Evolutionary conservation across 768 basidiomycete genomes (phyloP).

Genomic region (Termitomyces sp.): DNA sequence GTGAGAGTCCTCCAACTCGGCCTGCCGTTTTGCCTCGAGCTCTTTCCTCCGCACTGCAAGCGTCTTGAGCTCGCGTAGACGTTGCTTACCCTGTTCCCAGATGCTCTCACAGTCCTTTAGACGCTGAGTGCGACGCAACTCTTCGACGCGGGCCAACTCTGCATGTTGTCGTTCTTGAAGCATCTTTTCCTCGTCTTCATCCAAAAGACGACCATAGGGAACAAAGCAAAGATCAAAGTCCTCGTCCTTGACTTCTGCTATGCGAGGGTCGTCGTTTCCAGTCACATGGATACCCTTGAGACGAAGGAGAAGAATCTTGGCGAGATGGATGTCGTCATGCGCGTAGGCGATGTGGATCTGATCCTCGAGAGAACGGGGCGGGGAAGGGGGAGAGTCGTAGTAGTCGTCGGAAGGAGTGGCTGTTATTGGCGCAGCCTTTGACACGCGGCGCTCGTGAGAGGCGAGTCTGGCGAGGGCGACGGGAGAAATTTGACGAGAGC

Average conservation of each 20-base stretch:
- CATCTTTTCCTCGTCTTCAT: slow-evolving; percentile 37
- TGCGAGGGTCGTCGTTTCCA: slow-evolving; percentile 56
- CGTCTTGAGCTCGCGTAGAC: slow-evolving; percentile 33
- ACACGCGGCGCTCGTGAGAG: slow-evolving; percentile 32
- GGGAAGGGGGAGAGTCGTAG: slow-evolving; percentile 40
- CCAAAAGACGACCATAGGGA: slow-evolving; percentile 34
- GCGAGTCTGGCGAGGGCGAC: slow-evolving; percentile 39
- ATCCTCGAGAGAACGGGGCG: slow-evolving; percentile 49
- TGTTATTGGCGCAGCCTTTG: slow-evolving; percentile 14
- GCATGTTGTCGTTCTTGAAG: slow-evolving; percentile 21
- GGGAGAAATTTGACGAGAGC: slow-evolving; percentile 30
- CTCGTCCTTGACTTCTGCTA: slow-evolving; percentile 51
- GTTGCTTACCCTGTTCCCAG: slow-evolving; percentile 43
- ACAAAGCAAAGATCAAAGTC: slow-evolving; percentile 45
- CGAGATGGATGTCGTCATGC: slow-evolving; percentile 59
- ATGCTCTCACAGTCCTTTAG: slow-evolving; percentile 40
- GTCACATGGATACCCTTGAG: slow-evolving; percentile 60
- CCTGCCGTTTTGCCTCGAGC: slow-evolving; percentile 20
- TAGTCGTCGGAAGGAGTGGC: slow-evolving; percentile 33
- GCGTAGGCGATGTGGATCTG: slow-evolving; percentile 66
- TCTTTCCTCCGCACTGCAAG: slow-evolving; percentile 28
- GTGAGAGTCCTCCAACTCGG: slow-evolving; percentile 13
- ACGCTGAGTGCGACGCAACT: slow-evolving; percentile 32
- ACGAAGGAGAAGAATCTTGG: slow-evolving; percentile 57
- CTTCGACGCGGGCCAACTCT: slow-evolving; percentile 27